Percentiles rank a stretch among this genome's conserved stretches.
Evolutionary conservation across 352 stramenopile species (phyloP).

Genomic region (Phytopythium cucurbitacearum): DNA sequence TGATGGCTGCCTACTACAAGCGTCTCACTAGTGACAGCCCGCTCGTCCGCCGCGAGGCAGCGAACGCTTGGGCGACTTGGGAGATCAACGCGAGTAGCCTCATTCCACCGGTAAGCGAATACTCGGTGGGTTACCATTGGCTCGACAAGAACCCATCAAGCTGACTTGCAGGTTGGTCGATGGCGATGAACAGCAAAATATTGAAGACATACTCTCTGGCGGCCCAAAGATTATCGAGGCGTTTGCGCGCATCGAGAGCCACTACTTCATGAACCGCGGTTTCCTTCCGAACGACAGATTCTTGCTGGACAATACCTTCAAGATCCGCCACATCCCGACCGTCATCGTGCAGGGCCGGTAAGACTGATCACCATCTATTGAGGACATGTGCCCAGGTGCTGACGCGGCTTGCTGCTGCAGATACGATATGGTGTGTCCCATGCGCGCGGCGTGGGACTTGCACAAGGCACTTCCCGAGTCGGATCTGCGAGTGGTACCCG

Average conservation of each 20-base stretch:
- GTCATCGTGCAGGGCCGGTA: conserved; percentile 90
- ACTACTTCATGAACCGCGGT: conserved; percentile 90
- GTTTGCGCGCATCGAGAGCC: conserved; percentile 92
- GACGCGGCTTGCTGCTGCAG: conserved; percentile 57
- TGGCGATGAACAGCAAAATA: too few relatives aligned
- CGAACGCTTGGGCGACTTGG: conserved; percentile 89
- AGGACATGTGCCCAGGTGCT: background rate
- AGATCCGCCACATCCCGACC: conserved; percentile 90
- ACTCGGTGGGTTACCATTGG: too few relatives aligned
- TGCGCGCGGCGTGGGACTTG: conserved; percentile 69
- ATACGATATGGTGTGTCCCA: conserved; percentile 78
- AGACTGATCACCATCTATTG: background rate
- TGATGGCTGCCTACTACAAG: conserved; percentile 85
- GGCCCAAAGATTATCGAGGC: conserved; percentile 70
- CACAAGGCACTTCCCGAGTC: conserved; percentile 50
- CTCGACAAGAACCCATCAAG: background rate
- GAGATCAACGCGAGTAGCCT: conserved; percentile 87
- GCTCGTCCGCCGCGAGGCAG: conserved; percentile 68
- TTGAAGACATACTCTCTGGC: too few relatives aligned
- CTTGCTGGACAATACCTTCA: conserved; percentile 85
- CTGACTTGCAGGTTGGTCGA: too few relatives aligned
- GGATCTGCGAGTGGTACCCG: conserved; percentile 47
- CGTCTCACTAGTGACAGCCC: conserved; percentile 84
- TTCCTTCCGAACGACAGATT: conserved; percentile 89
- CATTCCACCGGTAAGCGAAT: conserved; percentile 43